Evolutionary conservation across 306 rosid species (phyloP).

Genomic region (Phaseolus lunatus): DNA sequence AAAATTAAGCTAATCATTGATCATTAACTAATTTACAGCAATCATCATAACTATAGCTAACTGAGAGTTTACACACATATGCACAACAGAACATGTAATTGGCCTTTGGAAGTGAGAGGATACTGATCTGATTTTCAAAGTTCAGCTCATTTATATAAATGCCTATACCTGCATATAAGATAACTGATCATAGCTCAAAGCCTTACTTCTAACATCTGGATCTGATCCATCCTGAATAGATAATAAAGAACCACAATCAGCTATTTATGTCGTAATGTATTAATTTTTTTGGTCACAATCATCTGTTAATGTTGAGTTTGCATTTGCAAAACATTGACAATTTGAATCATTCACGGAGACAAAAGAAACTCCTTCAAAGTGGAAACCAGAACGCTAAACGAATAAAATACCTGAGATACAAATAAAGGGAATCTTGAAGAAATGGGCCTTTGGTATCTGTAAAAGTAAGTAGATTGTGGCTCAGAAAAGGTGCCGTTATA

Average conservation of each 20-base stretch:
- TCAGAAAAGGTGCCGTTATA: background rate
- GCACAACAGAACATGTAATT: constrained; percentile 24
- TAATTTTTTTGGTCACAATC: background rate
- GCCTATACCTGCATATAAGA: constrained; percentile 85
- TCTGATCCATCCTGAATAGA: constrained; percentile 80
- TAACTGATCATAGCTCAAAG: constrained; percentile 80
- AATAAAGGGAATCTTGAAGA: constrained; percentile 85
- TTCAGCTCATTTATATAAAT: background rate
- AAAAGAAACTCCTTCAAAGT: constrained; percentile 32
- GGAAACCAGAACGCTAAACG: constrained; percentile 42
- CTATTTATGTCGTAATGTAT: constrained; percentile 21
- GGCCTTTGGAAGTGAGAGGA: constrained; percentile 32
- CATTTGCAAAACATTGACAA: constrained; percentile 40
- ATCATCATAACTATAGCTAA: constrained; percentile 20
- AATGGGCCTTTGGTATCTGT: constrained; percentile 76
- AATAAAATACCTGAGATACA: constrained; percentile 85
- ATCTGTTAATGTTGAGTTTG: constrained; percentile 30
- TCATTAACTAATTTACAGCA: constrained; percentile 15
- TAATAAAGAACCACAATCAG: constrained; percentile 29
- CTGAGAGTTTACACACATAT: constrained; percentile 20
- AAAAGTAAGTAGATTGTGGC: constrained; percentile 45
- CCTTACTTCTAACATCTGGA: constrained; percentile 74
- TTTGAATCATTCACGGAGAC: constrained; percentile 29
- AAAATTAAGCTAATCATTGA: constrained; percentile 6
- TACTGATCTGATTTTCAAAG: constrained; percentile 22